These are phyloP conservation scores for Microbotryum saponariae DNA, from an alignment of 1,284 basidiomycete genomes.

Conservation along the genomic window DNA sequence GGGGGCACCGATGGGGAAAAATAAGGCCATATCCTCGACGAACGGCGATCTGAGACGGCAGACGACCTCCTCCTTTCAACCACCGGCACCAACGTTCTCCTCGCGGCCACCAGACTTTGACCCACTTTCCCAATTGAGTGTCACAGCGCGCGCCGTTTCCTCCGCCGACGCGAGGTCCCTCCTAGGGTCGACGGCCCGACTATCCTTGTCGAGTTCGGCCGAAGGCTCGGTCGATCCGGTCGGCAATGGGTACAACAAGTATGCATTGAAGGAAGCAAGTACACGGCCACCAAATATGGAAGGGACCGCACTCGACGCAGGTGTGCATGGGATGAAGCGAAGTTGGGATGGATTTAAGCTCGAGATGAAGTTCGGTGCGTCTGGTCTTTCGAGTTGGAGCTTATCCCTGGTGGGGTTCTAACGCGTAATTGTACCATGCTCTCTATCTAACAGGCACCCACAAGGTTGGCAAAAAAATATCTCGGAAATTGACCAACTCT, in stretches of 20 bases:
- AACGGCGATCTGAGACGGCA: neutral
- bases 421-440: too few species aligned
- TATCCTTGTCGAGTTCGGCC: slow-evolving; percentile 6
- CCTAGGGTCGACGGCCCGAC: slow-evolving; percentile 14
- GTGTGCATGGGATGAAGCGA: slow-evolving; percentile 31
- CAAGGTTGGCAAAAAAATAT: slow-evolving; percentile 23
- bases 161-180: slow-evolving; percentile 19
- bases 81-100: slow-evolving; percentile 25
- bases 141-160: neutral
- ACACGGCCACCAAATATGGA: slow-evolving; percentile 19
- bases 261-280: slow-evolving; percentile 5
- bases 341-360: slow-evolving; percentile 32
- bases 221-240: slow-evolving; percentile 1
- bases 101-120: neutral
- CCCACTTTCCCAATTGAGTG: neutral
- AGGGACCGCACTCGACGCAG: slow-evolving; percentile 25
- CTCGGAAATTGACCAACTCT: slow-evolving; percentile 14
- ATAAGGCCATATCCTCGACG: too few species aligned
- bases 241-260: slow-evolving; percentile 27
- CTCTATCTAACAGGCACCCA: slow-evolving; percentile 2
- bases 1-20: too few species aligned
- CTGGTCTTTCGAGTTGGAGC: too few species aligned
- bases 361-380: slow-evolving; percentile 22
- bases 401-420: too few species aligned
- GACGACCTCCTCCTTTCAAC: slow-evolving; percentile 30